Base-by-base conservation (phyloP, 2,329 filamentous ascomycete species). In the Colletotrichum sp. region DNA sequence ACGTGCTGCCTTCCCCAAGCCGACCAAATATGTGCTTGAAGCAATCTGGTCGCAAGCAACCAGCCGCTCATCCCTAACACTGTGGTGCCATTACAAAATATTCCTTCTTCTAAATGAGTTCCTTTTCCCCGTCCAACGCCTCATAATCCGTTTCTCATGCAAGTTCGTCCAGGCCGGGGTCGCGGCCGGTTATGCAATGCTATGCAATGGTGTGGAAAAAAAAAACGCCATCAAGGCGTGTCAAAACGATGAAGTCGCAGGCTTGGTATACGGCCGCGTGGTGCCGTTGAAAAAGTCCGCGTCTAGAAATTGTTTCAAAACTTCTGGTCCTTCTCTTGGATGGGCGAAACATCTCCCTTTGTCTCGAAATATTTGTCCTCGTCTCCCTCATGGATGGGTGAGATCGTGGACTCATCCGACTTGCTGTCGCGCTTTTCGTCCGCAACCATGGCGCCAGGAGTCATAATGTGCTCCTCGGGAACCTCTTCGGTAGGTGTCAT, bases 401-500 rank as follows among this genome's bases (percentile, higher is more conserved):
- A 74, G 4, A 74, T 57, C 24, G 58, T 64, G 13, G 34, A 36
- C 11, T 68, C 63, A 11, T 71, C 59, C 18, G 34, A 7, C 38
- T 59, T 75, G 54, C 64, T 57, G 29, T 18, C 47, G 3, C 16
- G 13, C 34, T 69, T 69, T 16, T 67, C 75, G n/a, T 38, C 59
- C 5, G 33, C 27, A 16, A 51, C 24, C 54, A 72, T 62, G 54
- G 58, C 43, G 8, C 62, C 36, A n/a, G 72, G 65, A n/a, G 69
- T 66, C 68, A 73, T 72, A 5, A 68, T 38, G 29, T 59, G 24
- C 38, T 78, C 75, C 55, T 78, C 77, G 3, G 71, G 64, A 13
- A 75, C 74, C 43, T 78, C 77, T 12, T 74, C 63, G n/a, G 77
- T 74, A 4, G 77, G 77, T 11, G 77, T 77, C 76, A 78, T 78